A percentile compares a stretch with the other conserved stretches of the same genome.
Conservation (phyloP, 2,329 filamentous ascomycete species). For the Apiospora rasikravindrae region DNA sequence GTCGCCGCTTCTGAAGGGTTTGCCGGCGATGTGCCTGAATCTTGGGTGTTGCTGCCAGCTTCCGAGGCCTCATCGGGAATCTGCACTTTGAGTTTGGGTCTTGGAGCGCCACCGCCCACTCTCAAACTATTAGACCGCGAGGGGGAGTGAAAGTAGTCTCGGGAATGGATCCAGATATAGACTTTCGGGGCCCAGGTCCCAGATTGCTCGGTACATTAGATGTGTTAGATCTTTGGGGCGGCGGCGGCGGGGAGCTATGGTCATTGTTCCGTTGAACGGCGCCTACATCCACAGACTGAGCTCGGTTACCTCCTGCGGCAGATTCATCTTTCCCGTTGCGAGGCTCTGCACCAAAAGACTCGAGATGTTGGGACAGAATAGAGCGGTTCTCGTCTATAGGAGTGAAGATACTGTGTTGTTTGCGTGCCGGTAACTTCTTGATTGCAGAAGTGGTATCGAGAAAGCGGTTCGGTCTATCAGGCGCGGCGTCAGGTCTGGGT, state of each 20-base stretch:
- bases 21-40: slow-evolving; percentile 66
- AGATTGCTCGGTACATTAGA: slow-evolving; percentile 52
- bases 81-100: slow-evolving; percentile 88
- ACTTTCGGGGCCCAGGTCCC: slow-evolving; percentile 47
- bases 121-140: slow-evolving; percentile 80
- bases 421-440: slow-evolving; percentile 70
- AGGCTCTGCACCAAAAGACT: slow-evolving; percentile 65
- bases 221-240: slow-evolving; percentile 56
- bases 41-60: slow-evolving; percentile 72
- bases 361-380: slow-evolving; percentile 83
- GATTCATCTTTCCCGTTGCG: slow-evolving; percentile 45
- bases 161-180: slow-evolving; percentile 64
- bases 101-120: slow-evolving; percentile 63
- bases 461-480: slow-evolving; percentile 49
- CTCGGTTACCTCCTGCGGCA: slow-evolving; percentile 50
- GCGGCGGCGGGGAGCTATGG: slow-evolving; percentile 60
- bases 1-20: slow-evolving; percentile 64
- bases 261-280: slow-evolving; percentile 57
- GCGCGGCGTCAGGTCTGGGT: slow-evolving; percentile 53
- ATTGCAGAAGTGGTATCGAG: slow-evolving; percentile 18
- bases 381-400: slow-evolving; percentile 94
- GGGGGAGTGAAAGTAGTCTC: slow-evolving; percentile 72
- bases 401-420: slow-evolving; percentile 93
- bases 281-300: slow-evolving; percentile 69
- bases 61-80: slow-evolving; percentile 93